Evolutionary conservation across 768 basidiomycete species (phyloP).

Genomic region (Pleurotus cornucopiae): DNA sequence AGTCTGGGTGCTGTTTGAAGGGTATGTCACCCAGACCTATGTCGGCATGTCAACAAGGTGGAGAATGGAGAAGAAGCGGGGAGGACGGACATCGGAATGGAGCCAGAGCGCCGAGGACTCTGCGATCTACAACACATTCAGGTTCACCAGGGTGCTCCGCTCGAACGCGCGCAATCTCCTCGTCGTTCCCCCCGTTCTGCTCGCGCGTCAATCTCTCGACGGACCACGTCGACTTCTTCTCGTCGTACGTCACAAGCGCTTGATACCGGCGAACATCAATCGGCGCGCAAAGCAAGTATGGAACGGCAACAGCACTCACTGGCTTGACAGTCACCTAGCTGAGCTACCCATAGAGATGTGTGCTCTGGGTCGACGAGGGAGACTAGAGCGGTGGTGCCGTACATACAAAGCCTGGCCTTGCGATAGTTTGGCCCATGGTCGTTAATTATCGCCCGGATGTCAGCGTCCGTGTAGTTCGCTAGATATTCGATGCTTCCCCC

Average conservation of each 20-base stretch:
- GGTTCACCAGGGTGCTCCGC: conserved; percentile 66
- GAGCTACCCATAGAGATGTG: conserved; percentile 73
- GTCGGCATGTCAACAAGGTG: background rate
- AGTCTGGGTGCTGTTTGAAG: conserved; percentile 70
- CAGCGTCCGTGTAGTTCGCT: conserved; percentile 45
- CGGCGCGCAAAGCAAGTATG: too few relatives aligned
- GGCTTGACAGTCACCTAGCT: conserved; percentile 79
- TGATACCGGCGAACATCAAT: background rate
- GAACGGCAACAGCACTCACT: conserved; percentile 34
- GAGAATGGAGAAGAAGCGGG: background rate
- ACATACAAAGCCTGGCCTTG: conserved; percentile 70
- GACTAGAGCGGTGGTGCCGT: conserved; percentile 74
- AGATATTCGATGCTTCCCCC: conserved; percentile 49
- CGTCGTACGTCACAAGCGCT: conserved; percentile 51
- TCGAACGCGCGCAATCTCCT: conserved; percentile 60
- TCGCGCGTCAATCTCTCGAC: conserved; percentile 56
- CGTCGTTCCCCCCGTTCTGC: conserved; percentile 68
- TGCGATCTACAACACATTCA: conserved; percentile 59
- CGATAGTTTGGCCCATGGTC: conserved; percentile 63
- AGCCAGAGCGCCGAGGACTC: conserved; percentile 74
- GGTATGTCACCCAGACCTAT: conserved; percentile 67
- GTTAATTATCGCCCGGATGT: conserved; percentile 59
- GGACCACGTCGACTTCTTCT: conserved; percentile 47
- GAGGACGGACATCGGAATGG: conserved; percentile 65
- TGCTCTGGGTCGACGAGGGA: conserved; percentile 68